A percentile compares a stretch with the other conserved stretches of the same genome.
phyloP scores from a whole-genome alignment of 768 basidiomycete genomes.

The Mrakia hoshinonis region DNA sequence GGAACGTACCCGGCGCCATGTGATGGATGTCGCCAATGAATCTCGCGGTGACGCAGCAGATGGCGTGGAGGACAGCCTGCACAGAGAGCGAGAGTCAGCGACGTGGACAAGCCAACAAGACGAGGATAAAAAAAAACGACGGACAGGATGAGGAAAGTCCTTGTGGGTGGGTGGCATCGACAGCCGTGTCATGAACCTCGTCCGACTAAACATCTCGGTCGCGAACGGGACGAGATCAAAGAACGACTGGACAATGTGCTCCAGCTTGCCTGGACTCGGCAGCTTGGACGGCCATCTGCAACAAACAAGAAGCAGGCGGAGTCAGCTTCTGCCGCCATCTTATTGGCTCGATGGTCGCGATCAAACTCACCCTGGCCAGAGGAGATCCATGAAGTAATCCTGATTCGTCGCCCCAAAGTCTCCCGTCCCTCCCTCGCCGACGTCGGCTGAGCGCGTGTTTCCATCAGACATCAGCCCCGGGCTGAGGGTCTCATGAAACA shows the following conservation, averaged over 20 bases:
- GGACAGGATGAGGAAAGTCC: neutral
- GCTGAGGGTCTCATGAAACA: no score
- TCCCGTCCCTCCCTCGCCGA: neutral
- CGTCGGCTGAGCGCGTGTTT: neutral
- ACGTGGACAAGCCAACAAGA: no score
- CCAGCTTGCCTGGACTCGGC: constrained; percentile 4
- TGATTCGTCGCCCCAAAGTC: neutral
- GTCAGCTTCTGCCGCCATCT: neutral
- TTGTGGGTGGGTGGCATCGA: neutral
- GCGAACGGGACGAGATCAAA: neutral
- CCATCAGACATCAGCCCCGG: neutral
- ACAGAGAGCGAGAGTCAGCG: neutral
- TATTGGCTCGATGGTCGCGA: neutral
- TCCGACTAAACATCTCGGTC: neutral
- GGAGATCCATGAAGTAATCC: neutral
- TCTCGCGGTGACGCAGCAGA: neutral
- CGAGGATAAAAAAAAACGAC: neutral
- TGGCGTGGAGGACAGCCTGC: neutral
- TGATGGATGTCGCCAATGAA: neutral
- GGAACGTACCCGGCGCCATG: neutral
- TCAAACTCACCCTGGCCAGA: neutral
- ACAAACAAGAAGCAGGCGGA: no score
- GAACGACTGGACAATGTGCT: constrained; percentile 3
- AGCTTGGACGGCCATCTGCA: neutral
- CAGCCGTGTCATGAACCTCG: neutral